Percentiles rank a stretch among this genome's conserved stretches.
Conservation (phyloP, 2,329 filamentous ascomycete genomes). For the Venturia nashicola region DNA sequence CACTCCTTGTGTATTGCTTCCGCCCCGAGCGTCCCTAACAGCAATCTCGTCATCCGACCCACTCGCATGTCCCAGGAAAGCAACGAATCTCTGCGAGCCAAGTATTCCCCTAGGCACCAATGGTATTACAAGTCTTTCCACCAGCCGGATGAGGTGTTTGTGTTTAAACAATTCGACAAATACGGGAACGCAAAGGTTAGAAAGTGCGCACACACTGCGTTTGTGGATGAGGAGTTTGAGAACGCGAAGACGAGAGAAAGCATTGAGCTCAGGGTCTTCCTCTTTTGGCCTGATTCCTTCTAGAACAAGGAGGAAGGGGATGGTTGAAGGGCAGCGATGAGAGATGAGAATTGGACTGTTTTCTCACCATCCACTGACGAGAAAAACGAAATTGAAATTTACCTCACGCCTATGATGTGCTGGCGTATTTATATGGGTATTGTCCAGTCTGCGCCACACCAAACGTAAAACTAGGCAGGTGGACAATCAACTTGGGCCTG, state of each 20-base stretch:
- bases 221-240: conserved; percentile 8
- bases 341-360: background rate
- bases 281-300: background rate
- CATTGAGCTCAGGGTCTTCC: conserved; percentile 10
- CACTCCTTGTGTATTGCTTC: conserved; percentile 9
- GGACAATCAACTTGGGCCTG: no score
- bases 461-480: no score
- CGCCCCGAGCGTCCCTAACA: conserved; percentile 4
- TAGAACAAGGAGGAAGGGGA: background rate
- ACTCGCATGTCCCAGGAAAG: conserved; percentile 3
- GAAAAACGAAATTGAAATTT: no score
- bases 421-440: no score
- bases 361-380: no score
- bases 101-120: background rate
- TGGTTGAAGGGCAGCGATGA: background rate
- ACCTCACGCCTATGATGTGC: no score
- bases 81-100: conserved; percentile 1
- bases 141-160: conserved; percentile 8
- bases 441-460: no score
- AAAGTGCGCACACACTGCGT: conserved; percentile 8
- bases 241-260: conserved; percentile 5
- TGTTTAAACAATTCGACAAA: conserved; percentile 10
- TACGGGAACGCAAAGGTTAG: conserved; percentile 8
- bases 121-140: conserved; percentile 11
- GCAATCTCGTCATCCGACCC: conserved; percentile 2